Base-by-base conservation (phyloP, 345 rosid genomes). In the Cardiospermum halicacabum region DNA sequence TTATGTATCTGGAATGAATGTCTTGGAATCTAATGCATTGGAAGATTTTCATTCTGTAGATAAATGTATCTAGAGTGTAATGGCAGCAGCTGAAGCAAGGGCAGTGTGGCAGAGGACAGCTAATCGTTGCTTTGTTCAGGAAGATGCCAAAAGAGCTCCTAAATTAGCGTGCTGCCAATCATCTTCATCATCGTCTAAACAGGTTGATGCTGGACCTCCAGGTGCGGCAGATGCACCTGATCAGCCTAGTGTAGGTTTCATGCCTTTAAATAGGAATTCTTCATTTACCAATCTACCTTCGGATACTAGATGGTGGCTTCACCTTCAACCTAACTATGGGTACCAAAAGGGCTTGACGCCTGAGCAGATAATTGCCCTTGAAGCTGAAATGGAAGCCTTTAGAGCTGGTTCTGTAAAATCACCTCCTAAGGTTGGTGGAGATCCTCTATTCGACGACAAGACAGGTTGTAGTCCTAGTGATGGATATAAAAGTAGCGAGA, bases 141-240 rank as follows among this genome's bases (percentile, higher is more conserved):
- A 93, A 75, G 99, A 94, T 82, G 94, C 98, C 53, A 91, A 91
- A 72, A 77, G 97, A 77, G 99, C 99, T 66, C 99, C 97, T 19
- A 89, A 89, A 70, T 66, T 94, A 73, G 93, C 99, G 49, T 94
- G 69, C 72, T 84, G 85, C 72, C 97, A 90, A n/a, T 90, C 98
- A 26, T 83, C 95, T 15, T 75, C 86, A 65, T 62, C 92, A 34
- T 69, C 81, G n/a, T 60, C 80, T 53, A 84, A 79, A 60, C 86
- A 71, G 45, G 74, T 73, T 54, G 92, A 84, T 39, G 78, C 82
- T 7, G 82, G 65, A 48, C 76, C 90, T 47, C 61, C 84, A 28
- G 70, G 70, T 73, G 68, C 64, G 47, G 59, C 75, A 53, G 82
- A 82, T 47, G 66, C 68, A 32, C 71, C 60, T 2, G 81, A 83